These are phyloP conservation scores for Cyberlindnera americana DNA, from an alignment of 805 yeast genomes.

Conservation along the genomic window DNA sequence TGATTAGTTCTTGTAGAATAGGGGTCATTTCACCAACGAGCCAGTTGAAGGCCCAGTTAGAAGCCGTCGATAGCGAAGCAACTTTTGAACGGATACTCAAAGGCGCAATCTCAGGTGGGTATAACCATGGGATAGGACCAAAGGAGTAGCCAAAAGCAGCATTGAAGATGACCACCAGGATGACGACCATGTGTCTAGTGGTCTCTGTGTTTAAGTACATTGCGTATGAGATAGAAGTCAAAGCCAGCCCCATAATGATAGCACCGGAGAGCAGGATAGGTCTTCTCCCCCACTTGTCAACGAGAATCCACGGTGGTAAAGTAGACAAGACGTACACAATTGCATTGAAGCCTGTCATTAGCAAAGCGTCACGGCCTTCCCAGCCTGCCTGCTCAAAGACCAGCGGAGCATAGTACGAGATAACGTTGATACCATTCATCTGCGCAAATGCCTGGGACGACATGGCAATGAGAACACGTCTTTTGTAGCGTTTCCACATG, in stretches of 20 bases:
- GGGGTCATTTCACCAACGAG: constrained; percentile 92
- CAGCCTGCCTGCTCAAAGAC: constrained; percentile 96
- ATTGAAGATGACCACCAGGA: constrained; percentile 73
- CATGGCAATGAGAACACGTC: constrained; percentile 82
- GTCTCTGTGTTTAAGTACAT: constrained; percentile 44
- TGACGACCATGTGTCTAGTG: constrained; percentile 71
- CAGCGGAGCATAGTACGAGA: constrained; percentile 89
- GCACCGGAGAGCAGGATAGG: constrained; percentile 82
- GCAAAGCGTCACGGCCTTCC: constrained; percentile 80
- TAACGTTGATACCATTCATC: constrained; percentile 88
- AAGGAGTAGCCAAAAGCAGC: constrained; percentile 86
- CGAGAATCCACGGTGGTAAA: constrained; percentile 86
- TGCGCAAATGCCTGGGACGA: constrained; percentile 91
- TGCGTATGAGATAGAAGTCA: constrained; percentile 61
- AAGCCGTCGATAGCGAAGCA: constrained; percentile 85
- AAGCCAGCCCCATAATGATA: constrained; percentile 69
- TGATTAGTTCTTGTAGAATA: constrained; percentile 66
- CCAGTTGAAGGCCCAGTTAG: constrained; percentile 92
- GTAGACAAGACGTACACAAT: constrained; percentile 61
- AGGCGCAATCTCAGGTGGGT: constrained; percentile 85
- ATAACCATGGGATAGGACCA: constrained; percentile 94
- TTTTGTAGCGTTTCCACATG: constrained; percentile 72
- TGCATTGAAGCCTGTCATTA: constrained; percentile 84
- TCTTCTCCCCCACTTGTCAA: constrained; percentile 88
- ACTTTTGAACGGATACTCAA: constrained; percentile 83